Evolutionary conservation across 805 yeast genomes (phyloP), one percentile per base, ranked within the genome.

Genomic region (Ogataea pignaliae): DNA sequence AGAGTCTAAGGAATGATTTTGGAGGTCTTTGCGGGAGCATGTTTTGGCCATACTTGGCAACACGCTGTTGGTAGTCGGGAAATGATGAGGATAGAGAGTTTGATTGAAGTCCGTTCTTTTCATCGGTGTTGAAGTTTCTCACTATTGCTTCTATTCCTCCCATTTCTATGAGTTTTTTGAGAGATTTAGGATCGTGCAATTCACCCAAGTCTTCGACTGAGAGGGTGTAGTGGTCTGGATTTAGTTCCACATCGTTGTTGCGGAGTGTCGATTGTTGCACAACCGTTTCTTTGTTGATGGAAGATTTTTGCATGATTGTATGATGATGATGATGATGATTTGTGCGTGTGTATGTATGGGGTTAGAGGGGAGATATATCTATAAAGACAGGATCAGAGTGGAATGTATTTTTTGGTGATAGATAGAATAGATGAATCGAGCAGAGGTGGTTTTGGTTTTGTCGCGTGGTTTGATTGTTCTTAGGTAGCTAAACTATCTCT

Each of bases 21-120:
- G 83, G 73, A n/a, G 76, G 70, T 52, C 76, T 76, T 45, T 78
- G 82, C 0, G 98, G 98, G 15, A 93, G 63, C 18, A 57, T 63
- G 60, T 93, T 93, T 14, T 63, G 66, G 18, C 96, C 96, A 61
- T 78, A 93, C 6, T 61, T 65, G n/a, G 55, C 48, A 1, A 51
- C 51, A 42, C 96, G 69, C 4, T 52, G 45, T 3, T 53, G 46
- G 8, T 51, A 38, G 31, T 71, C 71, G 4, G 26, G 26, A 7
- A 21, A 21, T 3, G 61, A 53, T 15, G 67, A 56, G 2, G 65
- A 40, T 2, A 36, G n/a, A 13, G 47, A 36, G 3, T 58, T 58
- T 18, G 69, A 52, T 14, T 37, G 17, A 12, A 81, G 57, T 0
- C 87, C 88, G 2, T 47, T 51, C 3, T 51, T 39, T 3, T 57